Evolutionary conservation across 1,139 yeast species (phyloP).

Genomic region (Blastobotrys indianensis): DNA sequence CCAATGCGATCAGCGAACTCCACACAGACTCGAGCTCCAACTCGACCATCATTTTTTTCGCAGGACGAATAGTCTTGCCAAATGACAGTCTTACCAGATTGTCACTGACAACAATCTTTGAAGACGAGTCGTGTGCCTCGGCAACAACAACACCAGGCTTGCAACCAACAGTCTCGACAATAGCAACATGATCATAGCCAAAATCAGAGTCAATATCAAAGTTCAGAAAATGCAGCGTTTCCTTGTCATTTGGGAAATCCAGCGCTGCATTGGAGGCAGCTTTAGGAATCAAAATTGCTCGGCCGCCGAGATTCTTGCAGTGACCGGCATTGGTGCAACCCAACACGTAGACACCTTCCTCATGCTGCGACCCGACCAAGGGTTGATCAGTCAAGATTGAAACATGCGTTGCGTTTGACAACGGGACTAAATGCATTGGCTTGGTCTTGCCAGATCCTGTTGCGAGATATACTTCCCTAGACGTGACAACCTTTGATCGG

Average conservation of each 20-base stretch:
- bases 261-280: constrained; percentile 30
- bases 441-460: no score
- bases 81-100: constrained; percentile 21
- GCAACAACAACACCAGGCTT: constrained; percentile 31
- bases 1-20: constrained; percentile 31
- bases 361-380: no score
- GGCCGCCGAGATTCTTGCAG: constrained; percentile 13
- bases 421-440: no score
- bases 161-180: constrained; percentile 31
- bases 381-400: no score
- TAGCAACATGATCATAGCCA: constrained; percentile 45
- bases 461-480: no score
- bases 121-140: constrained; percentile 18
- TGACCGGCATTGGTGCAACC: neutral
- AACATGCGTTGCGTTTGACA: no score
- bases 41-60: constrained; percentile 1
- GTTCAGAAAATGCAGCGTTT: constrained; percentile 46
- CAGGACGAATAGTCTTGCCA: constrained; percentile 3
- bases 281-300: constrained; percentile 27
- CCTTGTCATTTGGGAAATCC: constrained; percentile 26
- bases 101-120: constrained; percentile 35
- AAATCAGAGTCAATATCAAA: constrained; percentile 32
- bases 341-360: no score
- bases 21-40: constrained; percentile 51
- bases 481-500: no score